Evolutionary conservation across 805 yeast genomes (phyloP), one percentile per base, ranked within the genome.

Genomic region (Hanseniaspora occidentalis): DNA sequence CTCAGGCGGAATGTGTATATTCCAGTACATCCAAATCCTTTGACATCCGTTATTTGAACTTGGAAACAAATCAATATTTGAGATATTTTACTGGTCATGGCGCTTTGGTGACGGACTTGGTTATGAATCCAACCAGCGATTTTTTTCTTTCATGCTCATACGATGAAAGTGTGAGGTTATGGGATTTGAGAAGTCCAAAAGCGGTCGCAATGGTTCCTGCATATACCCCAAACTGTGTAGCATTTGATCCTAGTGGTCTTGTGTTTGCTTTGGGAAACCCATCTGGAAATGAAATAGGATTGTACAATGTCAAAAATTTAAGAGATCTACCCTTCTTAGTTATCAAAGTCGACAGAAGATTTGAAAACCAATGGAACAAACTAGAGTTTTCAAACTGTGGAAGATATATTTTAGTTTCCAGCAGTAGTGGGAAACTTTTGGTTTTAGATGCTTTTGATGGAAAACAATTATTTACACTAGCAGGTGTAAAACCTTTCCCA

Each of bases 11-110:
- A 50, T 79, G 92, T 51, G 66, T 89, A 13, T 84, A 82, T 54
- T 86, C 94, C 1, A 82, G 95, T 4, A 85, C 97, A 0, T 36
- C 43, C 2, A 78, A 74, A 38, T 88, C 84, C 47, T 75, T 83
- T 52, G 75, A 76, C 11, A 71, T 92, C 20, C 66, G 97, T 47
- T 79, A 81, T 51, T 65, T 92, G 31, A 76, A 85, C 34, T 64
- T 89, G 21, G 77, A 77, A 43, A 83, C 84, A 42, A 85, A 85
- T 51, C 75, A 78, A 41, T 92, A 79, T 54, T 61, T 86, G 9
- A 71, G 96, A 43, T 89, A 89, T 59, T 92, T 85, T 62, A 70
- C 72, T 45, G 97, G 96, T 1, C 98, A 92, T 57, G 76, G 77
- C 38, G 83, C 74, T 11, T 71, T 76, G 45, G 96, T 92, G 3